phyloP scores from a whole-genome alignment of 2,329 filamentous ascomycete genomes.

The Cadophora malorum region DNA sequence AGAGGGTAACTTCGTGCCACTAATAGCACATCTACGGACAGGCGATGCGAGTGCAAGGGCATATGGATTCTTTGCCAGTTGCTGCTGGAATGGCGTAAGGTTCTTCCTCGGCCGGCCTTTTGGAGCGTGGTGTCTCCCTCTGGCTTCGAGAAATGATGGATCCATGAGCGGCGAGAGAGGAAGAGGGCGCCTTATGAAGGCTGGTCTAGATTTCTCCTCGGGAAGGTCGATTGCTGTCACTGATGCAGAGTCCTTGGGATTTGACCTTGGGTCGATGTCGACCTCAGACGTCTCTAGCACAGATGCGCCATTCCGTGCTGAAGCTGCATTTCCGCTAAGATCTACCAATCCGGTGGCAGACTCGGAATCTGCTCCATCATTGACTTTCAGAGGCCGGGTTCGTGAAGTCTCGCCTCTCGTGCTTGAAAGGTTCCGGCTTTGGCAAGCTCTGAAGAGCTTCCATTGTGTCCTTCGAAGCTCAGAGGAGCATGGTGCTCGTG shows the following conservation, averaged over 20 bases:
- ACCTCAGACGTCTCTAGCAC: not conserved
- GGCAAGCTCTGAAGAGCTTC: constrained; percentile 2
- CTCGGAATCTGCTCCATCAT: not conserved
- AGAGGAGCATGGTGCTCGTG: not conserved
- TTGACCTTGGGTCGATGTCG: not conserved
- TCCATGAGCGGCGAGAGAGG: constrained; percentile 57
- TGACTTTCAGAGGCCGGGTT: not conserved
- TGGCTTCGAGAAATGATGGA: constrained; percentile 47
- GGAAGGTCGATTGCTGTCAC: too few relatives aligned
- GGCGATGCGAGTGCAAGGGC: constrained; percentile 68
- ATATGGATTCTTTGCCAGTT: constrained; percentile 67
- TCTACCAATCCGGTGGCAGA: not conserved
- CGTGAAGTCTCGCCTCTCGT: not conserved
- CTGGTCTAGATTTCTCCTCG: not conserved
- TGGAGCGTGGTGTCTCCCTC: constrained; percentile 39
- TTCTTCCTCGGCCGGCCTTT: constrained; percentile 48
- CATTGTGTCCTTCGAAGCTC: not conserved
- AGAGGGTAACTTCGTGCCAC: constrained; percentile 57
- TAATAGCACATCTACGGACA: constrained; percentile 61
- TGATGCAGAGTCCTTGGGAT: not conserved
- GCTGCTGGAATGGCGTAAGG: constrained; percentile 56
- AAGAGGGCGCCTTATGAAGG: constrained; percentile 40
- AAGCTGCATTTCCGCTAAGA: not conserved
- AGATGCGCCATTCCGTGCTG: not conserved
- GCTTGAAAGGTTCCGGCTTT: not conserved